Evolutionary conservation across 495 filamentous ascomycete genomes (phyloP), one percentile per base, ranked within the genome.

Genomic region (Acidiella bohemica): DNA sequence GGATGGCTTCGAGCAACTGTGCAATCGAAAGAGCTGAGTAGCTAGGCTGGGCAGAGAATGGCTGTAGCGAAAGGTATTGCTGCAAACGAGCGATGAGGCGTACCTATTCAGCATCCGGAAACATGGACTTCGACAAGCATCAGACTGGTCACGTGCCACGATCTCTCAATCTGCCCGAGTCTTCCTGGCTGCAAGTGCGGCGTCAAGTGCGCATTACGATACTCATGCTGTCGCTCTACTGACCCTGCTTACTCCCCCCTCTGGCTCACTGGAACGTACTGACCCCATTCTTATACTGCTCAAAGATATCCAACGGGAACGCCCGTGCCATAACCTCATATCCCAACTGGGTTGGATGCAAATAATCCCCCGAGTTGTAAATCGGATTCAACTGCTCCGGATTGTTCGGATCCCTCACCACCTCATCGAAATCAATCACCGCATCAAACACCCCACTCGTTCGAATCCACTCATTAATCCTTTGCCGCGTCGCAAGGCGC

Each of bases 261-360:
- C n/a, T n/a, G n/a, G 25, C n/a, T 27, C 25, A 27, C 7, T 7
- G 7, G 14, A 39, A 39, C 2, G 24, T 39, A 39, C 39, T 39
- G 9, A 53, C 55, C 14, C 57, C 59, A 23, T 39, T 44, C 17
- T 27, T 37, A 47, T 49, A 61, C 27, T 47, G 42, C 26, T 53
- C 51, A 28, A 81, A 75, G 9, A 81, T 49, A 7, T 64, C 63
- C 44, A 82, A 44, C 3, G 72, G 72, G 46, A 81, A 77, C 24
- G 58, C 54, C 50, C 72, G 63, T 4, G 76, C 79, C 51, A 84
- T 65, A 0, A 64, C 67, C 50, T 76, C 62, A 55, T 72, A 84
- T 0, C 72, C 78, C 6, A 55, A 63, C n/a, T 64, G 67, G 59
- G 77, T 83, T 0, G 77, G 77, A 64, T 85, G 79, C 50, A 85